Evolutionary conservation across 495 filamentous ascomycete genomes (phyloP).

Genomic region (Daldinia grandis): DNA sequence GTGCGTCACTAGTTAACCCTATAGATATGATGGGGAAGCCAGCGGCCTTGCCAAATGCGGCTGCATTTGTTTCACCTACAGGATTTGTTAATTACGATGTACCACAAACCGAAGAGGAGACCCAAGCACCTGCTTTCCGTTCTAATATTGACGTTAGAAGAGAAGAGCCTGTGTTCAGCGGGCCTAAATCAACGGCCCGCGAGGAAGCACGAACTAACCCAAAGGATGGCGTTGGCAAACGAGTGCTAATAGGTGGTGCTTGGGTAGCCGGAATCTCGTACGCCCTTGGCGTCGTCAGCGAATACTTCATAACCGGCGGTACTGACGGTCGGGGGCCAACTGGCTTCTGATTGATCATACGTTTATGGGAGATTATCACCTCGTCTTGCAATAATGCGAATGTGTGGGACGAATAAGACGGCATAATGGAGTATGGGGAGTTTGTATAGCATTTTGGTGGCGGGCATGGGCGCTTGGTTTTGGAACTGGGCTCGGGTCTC

Average conservation of each 20-base stretch:
- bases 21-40: conserved; percentile 63
- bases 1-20: conserved; percentile 54
- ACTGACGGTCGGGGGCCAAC: conserved; percentile 61
- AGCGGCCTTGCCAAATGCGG: conserved; percentile 50
- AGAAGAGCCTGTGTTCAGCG: conserved; percentile 67
- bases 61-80: conserved; percentile 64
- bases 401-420: not conserved
- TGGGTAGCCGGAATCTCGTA: conserved; percentile 72
- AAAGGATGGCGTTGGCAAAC: conserved; percentile 54
- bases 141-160: conserved; percentile 61
- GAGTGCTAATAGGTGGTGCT: conserved; percentile 63
- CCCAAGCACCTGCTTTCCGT: conserved; percentile 45
- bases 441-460: conserved; percentile 25
- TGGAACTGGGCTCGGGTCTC: conserved; percentile 12
- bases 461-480: conserved; percentile 10
- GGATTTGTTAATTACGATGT: conserved; percentile 66
- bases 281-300: conserved; percentile 71
- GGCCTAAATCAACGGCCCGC: conserved; percentile 40
- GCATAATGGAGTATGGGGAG: conserved; percentile 21
- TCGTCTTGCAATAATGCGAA: not conserved
- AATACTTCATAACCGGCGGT: conserved; percentile 71
- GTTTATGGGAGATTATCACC: not conserved
- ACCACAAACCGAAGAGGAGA: conserved; percentile 43
- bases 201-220: conserved; percentile 43
- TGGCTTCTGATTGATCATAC: conserved; percentile 52